Base-by-base conservation (phyloP, 345 rosid genomes). In the Chamaenerion angustifolium region DNA sequence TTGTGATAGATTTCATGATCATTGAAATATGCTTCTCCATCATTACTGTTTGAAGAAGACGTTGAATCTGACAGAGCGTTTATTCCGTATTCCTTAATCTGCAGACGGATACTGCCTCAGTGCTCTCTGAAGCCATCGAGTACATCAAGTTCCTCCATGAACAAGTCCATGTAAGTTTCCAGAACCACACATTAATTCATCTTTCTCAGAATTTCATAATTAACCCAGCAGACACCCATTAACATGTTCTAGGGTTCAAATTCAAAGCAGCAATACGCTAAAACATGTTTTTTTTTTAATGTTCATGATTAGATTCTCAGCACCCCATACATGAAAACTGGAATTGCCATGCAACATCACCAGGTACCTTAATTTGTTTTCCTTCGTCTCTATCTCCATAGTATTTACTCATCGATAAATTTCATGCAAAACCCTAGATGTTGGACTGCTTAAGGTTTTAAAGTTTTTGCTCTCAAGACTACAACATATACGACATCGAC, bases 31-130 rank as follows among this genome's bases (percentile, higher is more conserved):
- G n/a, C n/a, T n/a, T n/a, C n/a, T 51, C 25, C 4, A 21, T 21
- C 25, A 21, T 2, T 21, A 21, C 3, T 21, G 25, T 21, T 21
- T 21, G 25, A 21, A 21, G 25, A 21, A 21, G 2, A 21, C 2
- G 7, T 49, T 42, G 12, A 50, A 21, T n/a, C 13, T 25, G 45
- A 43, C 13, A 2, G 45, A 10, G 40, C 40, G 14, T 45, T 18
- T 18, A 0, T 40, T 45, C 12, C 6, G 6, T 16, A 6, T 12
- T 42, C 15, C 8, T 42, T 48, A 16, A 16, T 40, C n/a, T 54
- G 16, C 80, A 93, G 99, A 93, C 99, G 60, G 99, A 93, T 71
- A 87, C 99, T 51, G 99, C 99, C 56, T 93, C 99, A 12, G 99
- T 93, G 78, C 99, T 93, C 31, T 78, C 96, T 56, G 99, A 93